Conservation (phyloP, 805 yeast species). For the Myxozyma neotropica region DNA sequence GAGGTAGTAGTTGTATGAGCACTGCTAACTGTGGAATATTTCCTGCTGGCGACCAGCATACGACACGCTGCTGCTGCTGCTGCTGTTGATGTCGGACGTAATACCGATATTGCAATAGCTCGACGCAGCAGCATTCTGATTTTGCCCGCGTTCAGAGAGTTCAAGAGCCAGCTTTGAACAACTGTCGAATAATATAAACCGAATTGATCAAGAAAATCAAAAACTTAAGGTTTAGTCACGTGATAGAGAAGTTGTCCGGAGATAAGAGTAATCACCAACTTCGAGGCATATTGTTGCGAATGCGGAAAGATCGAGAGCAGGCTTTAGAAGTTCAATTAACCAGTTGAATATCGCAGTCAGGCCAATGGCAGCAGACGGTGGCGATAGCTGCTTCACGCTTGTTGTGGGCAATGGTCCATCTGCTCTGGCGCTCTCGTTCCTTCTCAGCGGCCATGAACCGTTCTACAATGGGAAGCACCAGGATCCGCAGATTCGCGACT, state of each 20-base stretch:
- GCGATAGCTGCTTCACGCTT: conserved; percentile 1
- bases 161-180: too few relatives aligned
- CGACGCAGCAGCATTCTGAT: background rate
- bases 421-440: conserved; percentile 40
- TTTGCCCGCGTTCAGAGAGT: too few relatives aligned
- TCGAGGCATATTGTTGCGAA: too few relatives aligned
- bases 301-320: too few relatives aligned
- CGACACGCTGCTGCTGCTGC: too few relatives aligned
- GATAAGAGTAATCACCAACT: too few relatives aligned
- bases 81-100: background rate
- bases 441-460: conserved; percentile 41
- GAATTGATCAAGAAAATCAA: too few relatives aligned
- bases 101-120: background rate
- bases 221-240: too few relatives aligned
- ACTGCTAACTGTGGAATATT: background rate
- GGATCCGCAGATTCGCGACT: background rate
- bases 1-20: background rate
- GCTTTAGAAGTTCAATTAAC: too few relatives aligned
- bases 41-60: background rate
- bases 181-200: too few relatives aligned
- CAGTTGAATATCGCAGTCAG: too few relatives aligned
- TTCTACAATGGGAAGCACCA: conserved; percentile 41
- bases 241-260: too few relatives aligned
- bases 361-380: background rate
- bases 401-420: conserved; percentile 42